Base-by-base conservation (phyloP, 1,139 yeast species). In the Geotrichum australiense region DNA sequence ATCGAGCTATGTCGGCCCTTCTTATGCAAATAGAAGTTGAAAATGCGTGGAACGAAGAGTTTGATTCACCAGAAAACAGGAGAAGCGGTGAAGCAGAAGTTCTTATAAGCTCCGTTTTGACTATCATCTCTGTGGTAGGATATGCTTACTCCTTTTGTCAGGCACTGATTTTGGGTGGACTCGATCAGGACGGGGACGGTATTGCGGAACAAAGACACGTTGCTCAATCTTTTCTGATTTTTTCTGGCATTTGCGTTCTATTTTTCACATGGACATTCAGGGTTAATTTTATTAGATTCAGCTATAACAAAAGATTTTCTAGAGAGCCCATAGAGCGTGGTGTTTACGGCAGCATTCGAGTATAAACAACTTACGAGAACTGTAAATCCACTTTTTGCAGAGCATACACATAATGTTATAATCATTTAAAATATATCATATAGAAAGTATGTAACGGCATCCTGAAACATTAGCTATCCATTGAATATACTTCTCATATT, bases 251-350 rank as follows among this genome's bases (percentile, higher is more conserved):
- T 2, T n/a, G 14, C 2, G 20, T 23, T 6, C n/a, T 20, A 5
- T n/a, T 35, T 6, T 20, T 35, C 8, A 26, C 19, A 4, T 11
- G 8, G 32, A 27, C 27, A 8, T 12, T 32, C 5, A 35, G 21
- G 14, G n/a, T 18, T n/a, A 19, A 16, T 11, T 35, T 18, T 35
- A n/a, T 35, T 5, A 19, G 32, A 15, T 35, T 27, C 32, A 27
- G 8, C 5, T 35, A 35, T 25, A 35, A 35, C 21, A 18, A 28
- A 21, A 32, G 27, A 22, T 35, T 35, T 20, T 35, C 39, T 19
- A 32, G 27, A 18, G 39, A 35, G 11, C 39, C 39, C 12, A 12
- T 35, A 2, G 26, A 12, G 2, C 2, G 18, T 26, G 39, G 39
- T 14, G 27, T 35, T 11, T 35, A 35, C n/a, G n/a, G n/a, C n/a